A percentile compares a stretch with the other conserved stretches of the same genome.
Conservation (phyloP, 2,329 filamentous ascomycete genomes). For the Boeremia lycopersici region DNA sequence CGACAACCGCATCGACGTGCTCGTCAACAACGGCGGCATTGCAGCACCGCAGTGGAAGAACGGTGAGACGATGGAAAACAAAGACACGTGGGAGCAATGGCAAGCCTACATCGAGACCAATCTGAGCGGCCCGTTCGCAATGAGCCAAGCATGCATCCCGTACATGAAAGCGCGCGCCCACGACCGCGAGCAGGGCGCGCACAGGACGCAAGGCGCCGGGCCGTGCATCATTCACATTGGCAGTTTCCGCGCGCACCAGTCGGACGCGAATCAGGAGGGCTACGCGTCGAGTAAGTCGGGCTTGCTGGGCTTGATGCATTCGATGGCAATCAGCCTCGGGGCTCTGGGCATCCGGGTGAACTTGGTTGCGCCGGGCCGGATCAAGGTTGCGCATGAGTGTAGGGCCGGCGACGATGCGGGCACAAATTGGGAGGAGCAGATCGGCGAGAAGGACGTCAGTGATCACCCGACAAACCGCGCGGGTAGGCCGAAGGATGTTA, state of each 20-base stretch:
- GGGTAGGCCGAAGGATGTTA: conserved; percentile 54
- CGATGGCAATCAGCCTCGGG: conserved; percentile 56
- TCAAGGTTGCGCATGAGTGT: conserved; percentile 56
- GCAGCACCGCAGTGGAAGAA: conserved; percentile 51
- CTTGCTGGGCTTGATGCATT: conserved; percentile 58
- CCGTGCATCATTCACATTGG: conserved; percentile 56
- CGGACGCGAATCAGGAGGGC: conserved; percentile 56
- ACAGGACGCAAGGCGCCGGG: conserved; percentile 42
- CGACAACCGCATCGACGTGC: conserved; percentile 48
- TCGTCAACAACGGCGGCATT: conserved; percentile 48
- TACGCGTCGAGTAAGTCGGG: conserved; percentile 61
- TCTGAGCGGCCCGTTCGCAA: conserved; percentile 54
- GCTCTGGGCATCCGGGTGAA: conserved; percentile 55
- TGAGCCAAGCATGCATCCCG: conserved; percentile 55
- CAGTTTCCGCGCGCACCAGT: conserved; percentile 54
- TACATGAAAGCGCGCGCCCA: conserved; percentile 51
- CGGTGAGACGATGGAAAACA: conserved; percentile 55
- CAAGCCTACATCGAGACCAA: conserved; percentile 56
- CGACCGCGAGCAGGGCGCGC: conserved; percentile 34
- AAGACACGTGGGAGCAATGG: conserved; percentile 53
- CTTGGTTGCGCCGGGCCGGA: conserved; percentile 54
- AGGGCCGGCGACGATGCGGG: conserved; percentile 53
- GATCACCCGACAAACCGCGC: conserved; percentile 54
- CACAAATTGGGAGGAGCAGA: conserved; percentile 45
- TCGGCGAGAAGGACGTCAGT: conserved; percentile 49